phyloP scores from a whole-genome alignment of 73 alveolate species.

The Diophrys appendiculata region DNA sequence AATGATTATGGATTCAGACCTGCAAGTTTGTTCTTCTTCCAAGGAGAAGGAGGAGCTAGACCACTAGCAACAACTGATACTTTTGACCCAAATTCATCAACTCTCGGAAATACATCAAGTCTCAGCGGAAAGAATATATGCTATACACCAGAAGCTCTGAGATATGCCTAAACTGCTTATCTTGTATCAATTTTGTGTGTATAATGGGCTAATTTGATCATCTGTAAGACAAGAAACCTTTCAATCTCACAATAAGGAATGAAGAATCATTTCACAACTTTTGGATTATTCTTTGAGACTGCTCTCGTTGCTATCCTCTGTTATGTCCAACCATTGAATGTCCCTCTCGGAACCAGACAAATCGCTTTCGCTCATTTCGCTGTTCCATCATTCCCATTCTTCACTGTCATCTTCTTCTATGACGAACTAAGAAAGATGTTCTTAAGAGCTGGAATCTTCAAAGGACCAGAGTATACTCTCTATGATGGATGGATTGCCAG shows the following conservation, averaged over 20 bases:
- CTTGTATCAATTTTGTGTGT: slow-evolving; percentile 80
- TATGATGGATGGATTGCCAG: slow-evolving; percentile 61
- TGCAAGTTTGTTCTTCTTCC: slow-evolving; percentile 31
- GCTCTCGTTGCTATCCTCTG: slow-evolving; percentile 36
- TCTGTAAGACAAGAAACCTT: slow-evolving; percentile 80
- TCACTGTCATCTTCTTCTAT: slow-evolving; percentile 52
- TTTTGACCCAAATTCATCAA: slow-evolving; percentile 22
- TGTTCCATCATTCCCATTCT: slow-evolving; percentile 57
- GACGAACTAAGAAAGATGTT: slow-evolving; percentile 76
- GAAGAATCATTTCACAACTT: slow-evolving; percentile 45
- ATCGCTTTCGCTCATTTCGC: slow-evolving; percentile 66
- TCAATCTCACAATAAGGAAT: slow-evolving; percentile 58
- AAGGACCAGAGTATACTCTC: no score
- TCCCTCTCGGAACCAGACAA: slow-evolving; percentile 73
- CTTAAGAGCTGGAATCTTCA: slow-evolving; percentile 47
- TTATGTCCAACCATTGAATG: slow-evolving; percentile 53
- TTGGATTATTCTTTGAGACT: slow-evolving; percentile 64
- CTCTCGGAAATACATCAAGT: slow-evolving; percentile 50
- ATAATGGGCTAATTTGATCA: slow-evolving; percentile 81
- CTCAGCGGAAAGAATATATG: slow-evolving; percentile 62
- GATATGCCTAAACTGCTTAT: slow-evolving; percentile 90
- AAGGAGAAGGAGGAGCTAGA: slow-evolving; percentile 43
- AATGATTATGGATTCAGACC: slow-evolving; percentile 85
- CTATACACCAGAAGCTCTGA: slow-evolving; percentile 92
- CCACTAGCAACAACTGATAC: slow-evolving; percentile 51